These are phyloP conservation scores for Suillus tomentosus DNA, from an alignment of 768 basidiomycete genomes.

Conservation along the genomic window DNA sequence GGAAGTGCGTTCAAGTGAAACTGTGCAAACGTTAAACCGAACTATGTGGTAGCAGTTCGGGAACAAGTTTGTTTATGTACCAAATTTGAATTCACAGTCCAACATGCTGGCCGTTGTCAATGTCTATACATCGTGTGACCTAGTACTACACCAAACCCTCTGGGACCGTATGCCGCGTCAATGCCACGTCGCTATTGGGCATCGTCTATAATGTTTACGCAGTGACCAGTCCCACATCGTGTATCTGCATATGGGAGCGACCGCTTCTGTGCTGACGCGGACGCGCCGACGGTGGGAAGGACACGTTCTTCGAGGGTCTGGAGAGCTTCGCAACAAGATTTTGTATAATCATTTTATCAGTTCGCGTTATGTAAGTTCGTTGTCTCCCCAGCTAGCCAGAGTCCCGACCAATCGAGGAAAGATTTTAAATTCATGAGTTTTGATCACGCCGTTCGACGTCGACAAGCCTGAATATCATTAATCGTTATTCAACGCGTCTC, in stretches of 20 bases:
- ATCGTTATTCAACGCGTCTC: not conserved
- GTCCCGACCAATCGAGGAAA: not conserved
- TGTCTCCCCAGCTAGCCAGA: not conserved
- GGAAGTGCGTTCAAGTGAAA: not conserved
- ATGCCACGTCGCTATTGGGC: not conserved
- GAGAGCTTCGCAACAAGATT: not conserved
- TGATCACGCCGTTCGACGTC: not conserved
- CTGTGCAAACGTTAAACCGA: conserved; percentile 1
- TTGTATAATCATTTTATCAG: not conserved
- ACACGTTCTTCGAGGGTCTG: not conserved
- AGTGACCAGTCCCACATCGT: not conserved
- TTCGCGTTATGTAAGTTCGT: not conserved
- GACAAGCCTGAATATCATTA: not conserved
- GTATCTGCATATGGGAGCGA: not conserved
- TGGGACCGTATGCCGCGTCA: not conserved
- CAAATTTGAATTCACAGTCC: not conserved
- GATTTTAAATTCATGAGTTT: conserved; percentile 1
- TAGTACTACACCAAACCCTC: not conserved
- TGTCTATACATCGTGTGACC: not conserved
- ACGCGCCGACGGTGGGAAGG: not conserved
- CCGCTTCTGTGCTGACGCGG: too few relatives aligned
- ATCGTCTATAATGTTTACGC: not conserved
- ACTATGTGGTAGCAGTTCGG: not conserved
- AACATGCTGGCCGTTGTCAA: not conserved
- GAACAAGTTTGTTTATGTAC: conserved; percentile 3